Evolutionary conservation across 78 protist species (phyloP).

Genomic region (Reticulomyxa filosa): DNA sequence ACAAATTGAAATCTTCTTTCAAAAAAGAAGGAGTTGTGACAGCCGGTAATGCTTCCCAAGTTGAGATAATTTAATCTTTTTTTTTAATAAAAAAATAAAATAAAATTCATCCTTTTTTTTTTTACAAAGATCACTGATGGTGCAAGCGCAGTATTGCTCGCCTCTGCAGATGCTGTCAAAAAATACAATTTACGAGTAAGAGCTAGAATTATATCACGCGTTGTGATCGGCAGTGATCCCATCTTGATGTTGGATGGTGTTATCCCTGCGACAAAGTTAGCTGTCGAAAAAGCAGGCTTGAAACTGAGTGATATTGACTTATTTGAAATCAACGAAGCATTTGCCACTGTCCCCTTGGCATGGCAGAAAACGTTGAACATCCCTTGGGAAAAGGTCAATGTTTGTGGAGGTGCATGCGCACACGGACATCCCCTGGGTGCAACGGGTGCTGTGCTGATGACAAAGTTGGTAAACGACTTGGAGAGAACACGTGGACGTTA

Average conservation of each 20-base stretch:
- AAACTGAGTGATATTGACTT: slow-evolving; percentile 25
- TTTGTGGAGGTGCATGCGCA: slow-evolving; percentile 29
- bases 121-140: slow-evolving; percentile 33
- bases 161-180: background rate
- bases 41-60: slow-evolving; percentile 27
- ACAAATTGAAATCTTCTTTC: slow-evolving; percentile 5
- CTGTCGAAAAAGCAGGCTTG: slow-evolving; percentile 15
- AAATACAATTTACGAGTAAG: slow-evolving; percentile 7
- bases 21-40: slow-evolving; percentile 21
- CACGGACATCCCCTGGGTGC: slow-evolving; percentile 44
- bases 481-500: slow-evolving; percentile 35
- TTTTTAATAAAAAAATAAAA: no score
- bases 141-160: slow-evolving; percentile 25
- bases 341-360: slow-evolving; percentile 26
- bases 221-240: slow-evolving; percentile 25
- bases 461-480: slow-evolving; percentile 44
- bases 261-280: slow-evolving; percentile 20
- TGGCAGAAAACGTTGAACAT: slow-evolving; percentile 13
- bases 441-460: slow-evolving; percentile 35
- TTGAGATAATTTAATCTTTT: no score
- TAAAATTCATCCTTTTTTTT: no score
- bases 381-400: slow-evolving; percentile 7
- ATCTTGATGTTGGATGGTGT: slow-evolving; percentile 27
- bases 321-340: slow-evolving; percentile 31
- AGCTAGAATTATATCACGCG: slow-evolving; percentile 18